Base-by-base conservation (phyloP, 306 rosid genomes). In the Abrus precatorius region DNA sequence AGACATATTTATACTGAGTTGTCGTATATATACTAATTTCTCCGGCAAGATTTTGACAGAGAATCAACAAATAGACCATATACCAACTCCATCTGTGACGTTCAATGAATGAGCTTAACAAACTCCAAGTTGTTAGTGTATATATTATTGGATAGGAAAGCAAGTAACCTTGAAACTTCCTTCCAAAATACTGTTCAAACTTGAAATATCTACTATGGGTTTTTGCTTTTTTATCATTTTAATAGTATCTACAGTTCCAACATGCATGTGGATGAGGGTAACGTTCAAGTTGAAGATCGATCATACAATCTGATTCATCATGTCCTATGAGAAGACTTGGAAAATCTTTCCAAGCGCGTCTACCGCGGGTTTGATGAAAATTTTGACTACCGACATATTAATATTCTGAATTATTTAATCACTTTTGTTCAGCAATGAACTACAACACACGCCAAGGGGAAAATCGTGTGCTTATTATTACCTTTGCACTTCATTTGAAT, bases 151-250 rank as follows among this genome's bases (percentile, higher is more conserved):
- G 61, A 55, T 27, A 55, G 7, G 61, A 57, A 57, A 5, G 50
- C 62, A 62, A 61, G 72, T 14, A 76, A n/a, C 38, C 10, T 4
- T 5, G 72, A 33, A 76, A 6, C 29, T 50, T 76, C 50, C n/a
- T 32, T 4, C 29, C 34, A 9, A 61, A 76, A 5, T 32, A 47
- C 14, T 32, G 61, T 61, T 32, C 60, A 59, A 74, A 43, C 20
- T 75, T 59, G 34, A 75, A 75, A 13, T 28, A 28, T 56, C 5
- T 27, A 36, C 40, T 36, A 36, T 2, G 5, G 1, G 3, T 52
- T 14, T 53, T 53, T 36, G 40, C 4, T 6, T 28, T 3, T 29
- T 59, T 28, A 11, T 33, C 28, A 62, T 4, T 36, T 61, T 36
- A 1, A 62, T 33, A 13, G 6, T 62, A 30, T 10, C 20, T 20